These are phyloP conservation scores for Suillus subaureus DNA, from an alignment of 768 basidiomycete species.

Conservation along the genomic window DNA sequence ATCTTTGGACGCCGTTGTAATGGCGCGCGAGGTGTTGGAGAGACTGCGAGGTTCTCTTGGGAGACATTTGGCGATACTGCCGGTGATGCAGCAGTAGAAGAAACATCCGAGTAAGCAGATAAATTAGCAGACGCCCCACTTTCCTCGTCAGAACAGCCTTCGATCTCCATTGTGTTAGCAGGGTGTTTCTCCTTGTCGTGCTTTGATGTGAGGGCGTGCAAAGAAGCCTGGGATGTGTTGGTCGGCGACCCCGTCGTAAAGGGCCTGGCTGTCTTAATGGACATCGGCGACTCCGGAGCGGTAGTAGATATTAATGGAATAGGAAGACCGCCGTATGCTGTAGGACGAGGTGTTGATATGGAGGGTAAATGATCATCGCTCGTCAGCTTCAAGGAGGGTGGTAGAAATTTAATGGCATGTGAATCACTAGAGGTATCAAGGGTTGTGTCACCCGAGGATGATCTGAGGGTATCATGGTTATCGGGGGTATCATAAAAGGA, in stretches of 20 bases:
- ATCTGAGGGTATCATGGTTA: constrained; percentile 25
- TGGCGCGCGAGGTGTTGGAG: constrained; percentile 25
- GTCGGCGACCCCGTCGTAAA: constrained; percentile 10
- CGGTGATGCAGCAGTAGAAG: constrained; percentile 32
- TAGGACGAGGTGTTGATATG: constrained; percentile 17
- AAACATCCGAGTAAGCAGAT: constrained; percentile 36
- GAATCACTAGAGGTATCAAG: constrained; percentile 27
- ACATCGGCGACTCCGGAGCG: constrained; percentile 42
- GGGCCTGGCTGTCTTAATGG: constrained; percentile 24
- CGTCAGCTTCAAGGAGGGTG: constrained; percentile 34
- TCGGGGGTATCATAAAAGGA: constrained; percentile 41
- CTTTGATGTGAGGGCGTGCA: constrained; percentile 32
- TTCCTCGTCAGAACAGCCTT: constrained; percentile 35
- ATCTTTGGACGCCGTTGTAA: constrained; percentile 22
- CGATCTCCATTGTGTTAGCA: constrained; percentile 33
- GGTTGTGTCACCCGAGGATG: constrained; percentile 14
- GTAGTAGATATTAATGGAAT: constrained; percentile 61
- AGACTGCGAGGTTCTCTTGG: constrained; percentile 25
- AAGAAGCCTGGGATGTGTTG: constrained; percentile 26
- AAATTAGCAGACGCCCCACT: constrained; percentile 31
- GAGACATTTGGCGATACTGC: constrained; percentile 34
- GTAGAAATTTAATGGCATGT: constrained; percentile 23
- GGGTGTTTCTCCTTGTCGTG: constrained; percentile 23
- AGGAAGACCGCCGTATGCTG: constrained; percentile 43
- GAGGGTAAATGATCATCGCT: constrained; percentile 23